These are phyloP conservation scores for Salvia miltiorrhiza DNA, from an alignment of 257 asterid species.

Conservation along the genomic window DNA sequence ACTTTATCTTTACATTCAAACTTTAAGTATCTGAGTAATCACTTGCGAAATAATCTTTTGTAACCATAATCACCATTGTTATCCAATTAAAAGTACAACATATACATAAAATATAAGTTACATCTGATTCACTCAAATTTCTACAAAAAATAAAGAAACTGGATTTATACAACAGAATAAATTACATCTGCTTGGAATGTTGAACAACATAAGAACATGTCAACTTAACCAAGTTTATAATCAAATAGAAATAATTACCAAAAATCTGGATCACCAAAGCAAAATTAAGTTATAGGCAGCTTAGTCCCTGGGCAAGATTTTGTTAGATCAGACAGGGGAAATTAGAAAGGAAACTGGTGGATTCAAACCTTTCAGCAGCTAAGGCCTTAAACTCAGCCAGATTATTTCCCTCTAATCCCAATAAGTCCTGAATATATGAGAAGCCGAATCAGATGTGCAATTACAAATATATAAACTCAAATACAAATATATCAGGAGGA, in stretches of 20 bases:
- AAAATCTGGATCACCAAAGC: not conserved
- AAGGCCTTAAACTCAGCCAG: conserved; percentile 70
- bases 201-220: conserved; percentile 1
- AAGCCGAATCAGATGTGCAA: conserved; percentile 24
- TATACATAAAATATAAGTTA: not conserved
- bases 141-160: not conserved
- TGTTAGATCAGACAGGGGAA: conserved; percentile 7
- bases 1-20: not conserved
- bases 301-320: not conserved
- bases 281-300: not conserved
- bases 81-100: not conserved
- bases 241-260: not conserved
- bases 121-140: conserved; percentile 7
- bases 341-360: conserved; percentile 16
- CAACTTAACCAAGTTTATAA: conserved; percentile 4
- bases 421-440: conserved; percentile 59
- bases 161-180: no score
- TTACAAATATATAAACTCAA: not conserved
- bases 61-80: conserved; percentile 5
- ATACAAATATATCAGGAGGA: not conserved
- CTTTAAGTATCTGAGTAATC: not conserved
- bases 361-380: conserved; percentile 73
- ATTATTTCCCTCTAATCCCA: conserved; percentile 79
- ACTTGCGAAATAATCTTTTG: not conserved
- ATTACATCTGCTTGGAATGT: not conserved